Evolutionary conservation across 2,329 filamentous ascomycete species (phyloP), one percentile per base, ranked within the genome.

Genomic region (Thielaviopsis punctulata): DNA sequence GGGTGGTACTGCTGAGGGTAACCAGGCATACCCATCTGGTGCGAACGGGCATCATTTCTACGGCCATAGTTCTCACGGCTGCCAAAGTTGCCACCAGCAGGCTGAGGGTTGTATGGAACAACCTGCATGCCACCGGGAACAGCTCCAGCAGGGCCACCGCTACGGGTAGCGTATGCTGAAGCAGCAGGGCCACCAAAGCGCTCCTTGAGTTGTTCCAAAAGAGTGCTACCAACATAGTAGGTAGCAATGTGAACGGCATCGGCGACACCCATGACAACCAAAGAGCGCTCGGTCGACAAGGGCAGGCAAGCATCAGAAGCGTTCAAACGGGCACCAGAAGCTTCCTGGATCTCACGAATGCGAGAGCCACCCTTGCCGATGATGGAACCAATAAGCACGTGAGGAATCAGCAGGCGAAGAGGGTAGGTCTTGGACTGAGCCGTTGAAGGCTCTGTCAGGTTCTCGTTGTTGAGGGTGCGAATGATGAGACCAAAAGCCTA

Each of bases 181-280:
- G 92, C 90, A 54, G 88, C 88, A 19, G 92, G 89, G 5, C 92
- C 92, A 51, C 92, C 90, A 60, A 96, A 98, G 43, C 92, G 82
- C 66, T 98, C 92, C 51, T 92, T 95, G 55, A 98, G 75, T 69
- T 98, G 92, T 72, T 98, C 92, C 47, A 94, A 83, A 23, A 98
- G 77, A n/a, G 92, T 98, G 67, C 90, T 94, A 52, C 89, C 90
- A 57, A 98, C 89, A 63, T 98, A 98, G 72, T 96, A 98, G 36
- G 92, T 95, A 48, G 92, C 92, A 66, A 98, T 98, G 69, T 98
- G 92, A 48, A 98, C 90, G 54, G 92, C 90, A 70, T 98, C 92
- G 51, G 92, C 92, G 54, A 98, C 92, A 65, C 92, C 92, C 68
- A 96, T 87, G 25, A 98, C 89, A 49, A 98, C 90, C 48, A 98